These are phyloP conservation scores for Cytauxzoon felis DNA, from an alignment of 169 alveolate species.

Conservation along the genomic window DNA sequence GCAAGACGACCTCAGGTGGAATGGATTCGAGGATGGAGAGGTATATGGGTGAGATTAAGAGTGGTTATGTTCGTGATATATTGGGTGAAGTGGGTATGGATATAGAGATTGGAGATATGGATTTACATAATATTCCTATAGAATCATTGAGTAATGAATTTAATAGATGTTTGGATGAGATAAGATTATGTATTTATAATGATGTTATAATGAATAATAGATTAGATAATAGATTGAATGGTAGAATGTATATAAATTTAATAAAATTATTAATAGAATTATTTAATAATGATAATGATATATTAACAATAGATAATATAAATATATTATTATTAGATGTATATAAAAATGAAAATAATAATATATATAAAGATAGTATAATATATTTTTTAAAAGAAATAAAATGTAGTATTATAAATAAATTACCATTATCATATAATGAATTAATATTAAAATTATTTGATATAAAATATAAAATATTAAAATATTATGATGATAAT, in stretches of 20 bases:
- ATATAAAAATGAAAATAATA: constrained; percentile 25
- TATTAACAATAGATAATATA: constrained; percentile 15
- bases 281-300: constrained; percentile 10
- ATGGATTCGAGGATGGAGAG: too few relatives aligned
- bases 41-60: too few relatives aligned
- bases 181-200: constrained; percentile 37
- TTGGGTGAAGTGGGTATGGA: constrained; percentile 1
- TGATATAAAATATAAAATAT: constrained; percentile 26
- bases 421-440: constrained; percentile 47
- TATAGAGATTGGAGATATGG: constrained; percentile 1
- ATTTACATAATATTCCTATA: constrained; percentile 10
- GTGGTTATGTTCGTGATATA: too few relatives aligned
- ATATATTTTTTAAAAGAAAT: constrained; percentile 43
- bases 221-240: constrained; percentile 18
- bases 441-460: constrained; percentile 20
- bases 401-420: constrained; percentile 26
- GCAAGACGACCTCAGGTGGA: too few relatives aligned
- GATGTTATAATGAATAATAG: constrained; percentile 38
- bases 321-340: constrained; percentile 22
- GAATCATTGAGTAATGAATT: constrained; percentile 24
- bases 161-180: constrained; percentile 41
- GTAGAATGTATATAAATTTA: constrained; percentile 47
- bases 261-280: constrained; percentile 19
- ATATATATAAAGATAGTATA: constrained; percentile 20
- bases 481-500: constrained; percentile 27